Base-by-base conservation (phyloP, 148 eudicot genomes). In the Nyssa sinensis region DNA sequence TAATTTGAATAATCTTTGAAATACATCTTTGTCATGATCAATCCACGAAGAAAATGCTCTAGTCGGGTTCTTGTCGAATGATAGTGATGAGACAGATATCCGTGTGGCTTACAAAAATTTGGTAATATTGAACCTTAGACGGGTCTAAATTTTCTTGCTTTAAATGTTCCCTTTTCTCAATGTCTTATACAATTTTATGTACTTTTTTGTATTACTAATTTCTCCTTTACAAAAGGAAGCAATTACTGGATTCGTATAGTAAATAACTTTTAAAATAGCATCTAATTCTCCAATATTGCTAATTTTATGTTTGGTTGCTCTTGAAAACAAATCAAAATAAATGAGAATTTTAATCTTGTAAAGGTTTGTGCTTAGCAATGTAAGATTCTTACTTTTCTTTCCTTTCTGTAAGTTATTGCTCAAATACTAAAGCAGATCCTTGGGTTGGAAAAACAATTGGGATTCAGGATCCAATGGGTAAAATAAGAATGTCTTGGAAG, bases 231-330 rank as follows among this genome's bases (percentile, higher is more conserved):
- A 44, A 44, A 44, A 44, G 51, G 16, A 44, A 44, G 51, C 16
- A 44, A 11, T 44, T 44, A 12, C 16, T 25, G 7, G 29, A 9
- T 24, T 23, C 4, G 63, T 6, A 24, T 59, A 7, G 30, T 23
- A 11, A 10, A 24, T 11, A 59, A 24, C 23, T 67, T 67, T 19
- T 21, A 14, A 16, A 33, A 19, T 41, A n/a, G 73, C 58, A 57
- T 70, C 73, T 47, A 57, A 57, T 70, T 70, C 73, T 25, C 44
- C 44, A 12, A 32, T 55, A 24, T 5, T 64, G 25, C 12, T 30
- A 49, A 49, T 8, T 19, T 11, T 25, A 67, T 39, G 2, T 29
- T 29, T 28, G n/a, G 33, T 49, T 27, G 34, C 59, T 31, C 5
- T 14, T 11, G 13, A n/a, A n/a, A n/a, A 67, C 16, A n/a, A 19